Conservation (phyloP, 2,329 filamentous ascomycete genomes). For the Fusarium agapanthi region DNA sequence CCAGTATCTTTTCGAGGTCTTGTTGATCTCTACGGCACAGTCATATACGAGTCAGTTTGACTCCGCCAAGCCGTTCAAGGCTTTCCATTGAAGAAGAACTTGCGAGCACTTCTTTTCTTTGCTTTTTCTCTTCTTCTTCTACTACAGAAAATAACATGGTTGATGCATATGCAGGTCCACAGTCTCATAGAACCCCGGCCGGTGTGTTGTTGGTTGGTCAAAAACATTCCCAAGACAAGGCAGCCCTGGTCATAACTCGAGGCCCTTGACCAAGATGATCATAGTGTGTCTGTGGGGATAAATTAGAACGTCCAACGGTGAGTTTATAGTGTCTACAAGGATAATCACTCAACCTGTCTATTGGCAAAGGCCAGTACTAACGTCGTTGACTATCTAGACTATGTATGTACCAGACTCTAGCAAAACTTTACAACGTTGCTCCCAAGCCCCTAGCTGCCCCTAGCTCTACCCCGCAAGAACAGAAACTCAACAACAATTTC, state of each 20-base stretch:
- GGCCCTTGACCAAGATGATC: background rate
- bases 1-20: background rate
- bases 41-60: background rate
- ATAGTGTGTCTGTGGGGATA: background rate
- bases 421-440: background rate
- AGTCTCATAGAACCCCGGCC: background rate
- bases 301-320: background rate
- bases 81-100: background rate
- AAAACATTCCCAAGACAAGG: background rate
- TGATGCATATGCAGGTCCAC: constrained; percentile 17
- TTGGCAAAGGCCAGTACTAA: background rate
- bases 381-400: background rate
- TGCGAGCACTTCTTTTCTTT: background rate
- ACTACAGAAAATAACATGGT: background rate
- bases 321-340: background rate
- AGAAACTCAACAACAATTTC: background rate
- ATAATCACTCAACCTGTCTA: background rate
- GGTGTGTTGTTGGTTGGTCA: background rate
- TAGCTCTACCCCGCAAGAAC: background rate
- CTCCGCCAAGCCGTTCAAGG: background rate
- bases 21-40: background rate
- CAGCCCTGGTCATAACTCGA: background rate
- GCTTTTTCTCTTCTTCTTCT: background rate
- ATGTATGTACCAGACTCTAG: background rate
- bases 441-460: background rate